A percentile compares a stretch with the other conserved stretches of the same genome.
These are phyloP conservation scores for Penicillium coffeae DNA, from an alignment of 495 filamentous ascomycete species.

Conservation along the genomic window DNA sequence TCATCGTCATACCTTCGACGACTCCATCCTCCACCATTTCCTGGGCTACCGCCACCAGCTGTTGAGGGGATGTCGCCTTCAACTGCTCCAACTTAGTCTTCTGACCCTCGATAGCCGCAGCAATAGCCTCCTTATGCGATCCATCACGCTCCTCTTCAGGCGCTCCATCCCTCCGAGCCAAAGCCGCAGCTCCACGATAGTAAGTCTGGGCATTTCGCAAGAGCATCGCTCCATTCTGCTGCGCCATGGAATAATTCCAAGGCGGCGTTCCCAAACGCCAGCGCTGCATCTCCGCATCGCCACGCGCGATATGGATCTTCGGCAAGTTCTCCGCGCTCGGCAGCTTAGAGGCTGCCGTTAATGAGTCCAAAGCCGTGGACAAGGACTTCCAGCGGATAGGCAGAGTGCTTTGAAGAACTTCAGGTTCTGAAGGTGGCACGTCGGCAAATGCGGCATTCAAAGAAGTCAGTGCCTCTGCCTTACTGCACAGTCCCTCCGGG, in stretches of 20 bases:
- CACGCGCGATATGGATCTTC: slow-evolving; percentile 58
- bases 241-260: slow-evolving; percentile 40
- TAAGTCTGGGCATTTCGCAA: slow-evolving; percentile 61
- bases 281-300: slow-evolving; percentile 59
- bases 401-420: slow-evolving; percentile 23
- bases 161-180: slow-evolving; percentile 40
- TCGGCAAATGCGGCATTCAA: slow-evolving; percentile 46
- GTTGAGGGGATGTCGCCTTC: slow-evolving; percentile 24
- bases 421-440: slow-evolving; percentile 25
- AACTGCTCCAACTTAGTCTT: slow-evolving; percentile 38
- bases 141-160: slow-evolving; percentile 46
- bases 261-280: slow-evolving; percentile 50
- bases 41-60: slow-evolving; percentile 35
- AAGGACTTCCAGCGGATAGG: slow-evolving; percentile 48
- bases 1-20: slow-evolving; percentile 34
- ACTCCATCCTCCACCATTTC: slow-evolving; percentile 52
- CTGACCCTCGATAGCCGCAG: slow-evolving; percentile 40
- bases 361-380: slow-evolving; percentile 40
- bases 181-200: slow-evolving; percentile 55
- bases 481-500: slow-evolving; percentile 50
- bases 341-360: slow-evolving; percentile 53
- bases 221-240: slow-evolving; percentile 46
- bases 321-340: slow-evolving; percentile 49
- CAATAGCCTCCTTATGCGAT: slow-evolving; percentile 42
- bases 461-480: slow-evolving; percentile 55